Percentiles rank a stretch among this genome's conserved stretches.
Evolutionary conservation across 2,329 filamentous ascomycete species (phyloP).

Genomic region (Diplodia seriata): DNA sequence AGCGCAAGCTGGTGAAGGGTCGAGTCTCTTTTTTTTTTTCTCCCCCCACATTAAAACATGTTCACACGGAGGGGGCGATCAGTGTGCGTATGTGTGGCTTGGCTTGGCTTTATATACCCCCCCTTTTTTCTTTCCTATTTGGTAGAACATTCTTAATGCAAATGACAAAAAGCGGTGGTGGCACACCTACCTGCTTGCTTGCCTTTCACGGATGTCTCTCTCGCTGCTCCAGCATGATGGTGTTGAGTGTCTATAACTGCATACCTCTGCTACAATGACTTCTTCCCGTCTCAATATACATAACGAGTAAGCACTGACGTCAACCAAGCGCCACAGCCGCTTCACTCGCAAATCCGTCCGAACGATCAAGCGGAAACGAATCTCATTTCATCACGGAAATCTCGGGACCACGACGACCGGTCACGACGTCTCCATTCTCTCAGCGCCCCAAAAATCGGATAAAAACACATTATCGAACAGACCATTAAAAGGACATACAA

Average conservation of each 20-base stretch:
- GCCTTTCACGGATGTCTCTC: not conserved
- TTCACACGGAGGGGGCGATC: not conserved
- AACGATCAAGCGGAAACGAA: no score
- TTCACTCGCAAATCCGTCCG: no score
- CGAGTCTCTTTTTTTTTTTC: not conserved
- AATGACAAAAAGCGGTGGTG: slow-evolving; percentile 9
- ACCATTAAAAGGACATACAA: not conserved
- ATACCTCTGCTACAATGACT: no score
- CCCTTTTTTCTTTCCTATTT: slow-evolving; percentile 10
- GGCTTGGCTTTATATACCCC: slow-evolving; percentile 30
- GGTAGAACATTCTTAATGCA: slow-evolving; percentile 16
- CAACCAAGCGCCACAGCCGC: no score
- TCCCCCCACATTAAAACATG: not conserved
- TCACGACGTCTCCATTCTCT: no score
- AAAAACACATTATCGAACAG: not conserved
- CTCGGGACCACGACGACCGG: no score
- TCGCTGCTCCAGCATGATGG: not conserved
- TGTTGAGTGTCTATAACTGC: not conserved
- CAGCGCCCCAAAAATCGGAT: not conserved
- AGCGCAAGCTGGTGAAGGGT: slow-evolving; percentile 7
- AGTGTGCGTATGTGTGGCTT: slow-evolving; percentile 30
- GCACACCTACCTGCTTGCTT: not conserved
- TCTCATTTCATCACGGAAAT: no score
- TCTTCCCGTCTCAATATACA: no score
- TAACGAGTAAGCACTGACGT: no score